These are phyloP conservation scores for Staphylotrichum longicolle DNA, from an alignment of 495 filamentous ascomycete genomes.

Conservation along the genomic window DNA sequence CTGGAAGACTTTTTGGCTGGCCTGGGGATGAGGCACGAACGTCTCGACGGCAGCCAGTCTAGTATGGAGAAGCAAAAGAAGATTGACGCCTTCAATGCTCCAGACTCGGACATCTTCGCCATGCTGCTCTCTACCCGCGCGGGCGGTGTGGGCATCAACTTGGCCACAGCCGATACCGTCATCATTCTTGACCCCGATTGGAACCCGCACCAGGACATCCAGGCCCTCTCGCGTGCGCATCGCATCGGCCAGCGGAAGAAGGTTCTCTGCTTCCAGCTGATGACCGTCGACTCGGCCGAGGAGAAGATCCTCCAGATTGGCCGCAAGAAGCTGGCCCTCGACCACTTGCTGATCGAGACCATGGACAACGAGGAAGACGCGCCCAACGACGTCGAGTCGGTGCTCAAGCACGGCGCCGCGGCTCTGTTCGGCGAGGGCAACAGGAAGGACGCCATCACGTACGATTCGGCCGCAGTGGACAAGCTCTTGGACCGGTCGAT, in stretches of 20 bases:
- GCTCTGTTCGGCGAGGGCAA: slow-evolving; percentile 80
- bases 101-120: slow-evolving; percentile 75
- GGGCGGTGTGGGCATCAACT: slow-evolving; percentile 95
- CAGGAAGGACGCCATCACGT: slow-evolving; percentile 62
- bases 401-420: slow-evolving; percentile 82
- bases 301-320: slow-evolving; percentile 97
- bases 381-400: slow-evolving; percentile 75
- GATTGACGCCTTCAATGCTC: slow-evolving; percentile 91
- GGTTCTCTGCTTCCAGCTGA: slow-evolving; percentile 90
- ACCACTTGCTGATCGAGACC: slow-evolving; percentile 88
- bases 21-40: slow-evolving; percentile 65
- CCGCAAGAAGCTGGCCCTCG: slow-evolving; percentile 89
- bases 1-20: slow-evolving; percentile 85
- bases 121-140: slow-evolving; percentile 93
- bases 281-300: slow-evolving; percentile 83
- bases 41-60: slow-evolving; percentile 80
- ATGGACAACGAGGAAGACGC: slow-evolving; percentile 74
- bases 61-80: slow-evolving; percentile 85
- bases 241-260: slow-evolving; percentile 95
- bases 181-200: slow-evolving; percentile 98
- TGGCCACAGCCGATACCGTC: slow-evolving; percentile 95
- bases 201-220: slow-evolving; percentile 97
- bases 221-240: slow-evolving; percentile 90
- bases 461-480: slow-evolving; percentile 78
- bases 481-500: slow-evolving; percentile 83